A percentile compares a stretch with the other conserved stretches of the same genome.
Evolutionary conservation across 805 yeast genomes (phyloP).

Genomic region (Wickerhamomyces hampshirensis): DNA sequence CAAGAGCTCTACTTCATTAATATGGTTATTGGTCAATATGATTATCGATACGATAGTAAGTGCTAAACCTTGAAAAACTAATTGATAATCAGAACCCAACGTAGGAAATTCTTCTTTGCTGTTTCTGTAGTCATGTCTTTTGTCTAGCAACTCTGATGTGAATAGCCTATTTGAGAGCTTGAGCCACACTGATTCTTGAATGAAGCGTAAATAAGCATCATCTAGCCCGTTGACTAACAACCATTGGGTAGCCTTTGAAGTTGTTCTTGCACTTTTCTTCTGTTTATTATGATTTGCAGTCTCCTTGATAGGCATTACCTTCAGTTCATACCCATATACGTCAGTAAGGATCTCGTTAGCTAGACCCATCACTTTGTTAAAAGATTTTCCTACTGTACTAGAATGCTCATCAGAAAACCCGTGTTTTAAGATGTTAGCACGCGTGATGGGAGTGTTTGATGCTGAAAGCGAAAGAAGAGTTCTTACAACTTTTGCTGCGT

Average conservation of each 20-base stretch:
- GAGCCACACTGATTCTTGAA: constrained; percentile 16
- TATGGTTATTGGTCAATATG: constrained; percentile 23
- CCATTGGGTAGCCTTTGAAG: constrained; percentile 13
- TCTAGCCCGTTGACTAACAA: constrained; percentile 11
- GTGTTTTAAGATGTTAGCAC: constrained; percentile 9
- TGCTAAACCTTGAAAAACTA: constrained; percentile 19
- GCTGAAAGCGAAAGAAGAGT: constrained; percentile 11
- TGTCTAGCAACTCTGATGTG: constrained; percentile 20
- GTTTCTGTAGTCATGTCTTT: constrained; percentile 22
- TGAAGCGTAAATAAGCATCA: constrained; percentile 12
- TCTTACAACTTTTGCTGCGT: constrained; percentile 6
- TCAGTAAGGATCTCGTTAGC: constrained; percentile 7
- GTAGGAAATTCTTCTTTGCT: constrained; percentile 15
- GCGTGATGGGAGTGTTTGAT: constrained; percentile 10
- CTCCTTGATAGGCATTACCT: constrained; percentile 13
- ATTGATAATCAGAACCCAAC: constrained; percentile 12
- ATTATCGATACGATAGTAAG: constrained; percentile 20
- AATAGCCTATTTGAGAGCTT: constrained; percentile 10
- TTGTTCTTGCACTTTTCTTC: constrained; percentile 3
- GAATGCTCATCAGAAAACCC: constrained; percentile 7
- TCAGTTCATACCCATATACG: constrained; percentile 9
- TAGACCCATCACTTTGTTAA: constrained; percentile 4
- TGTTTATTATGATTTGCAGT: constrained; percentile 8
- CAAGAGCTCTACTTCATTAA: constrained; percentile 38
- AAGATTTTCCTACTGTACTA: not conserved